phyloP scores from a whole-genome alignment of 2,329 filamentous ascomycete genomes.

The Penicillium sp. region DNA sequence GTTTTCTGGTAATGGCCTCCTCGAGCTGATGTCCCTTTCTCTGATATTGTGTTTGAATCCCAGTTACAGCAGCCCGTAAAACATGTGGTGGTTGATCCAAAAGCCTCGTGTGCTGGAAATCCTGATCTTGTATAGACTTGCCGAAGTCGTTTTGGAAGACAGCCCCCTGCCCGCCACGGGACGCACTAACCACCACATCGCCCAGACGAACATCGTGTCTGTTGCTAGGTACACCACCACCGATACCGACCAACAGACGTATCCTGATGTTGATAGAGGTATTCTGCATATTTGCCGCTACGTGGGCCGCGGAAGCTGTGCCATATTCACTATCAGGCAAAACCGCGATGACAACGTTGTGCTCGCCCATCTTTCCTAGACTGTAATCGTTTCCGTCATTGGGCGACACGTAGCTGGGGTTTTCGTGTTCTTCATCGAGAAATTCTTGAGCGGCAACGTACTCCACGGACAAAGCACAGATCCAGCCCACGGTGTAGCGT shows the following conservation, averaged over 20 bases:
- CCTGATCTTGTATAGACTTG: slow-evolving; percentile 12
- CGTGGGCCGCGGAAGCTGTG: slow-evolving; percentile 32
- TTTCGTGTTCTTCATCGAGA: slow-evolving; percentile 39
- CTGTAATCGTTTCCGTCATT: neutral
- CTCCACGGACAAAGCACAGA: slow-evolving; percentile 41
- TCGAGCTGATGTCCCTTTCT: slow-evolving; percentile 16
- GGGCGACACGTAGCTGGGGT: neutral
- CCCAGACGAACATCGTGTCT: slow-evolving; percentile 32
- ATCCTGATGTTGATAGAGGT: slow-evolving; percentile 36
- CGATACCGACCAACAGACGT: slow-evolving; percentile 50
- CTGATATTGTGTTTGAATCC: slow-evolving; percentile 8
- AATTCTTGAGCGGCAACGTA: slow-evolving; percentile 38
- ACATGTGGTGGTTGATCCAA: slow-evolving; percentile 19
- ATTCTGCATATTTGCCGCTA: slow-evolving; percentile 34
- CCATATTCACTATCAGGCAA: slow-evolving; percentile 37
- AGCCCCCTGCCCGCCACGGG: slow-evolving; percentile 19
- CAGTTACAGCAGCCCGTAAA: slow-evolving; percentile 12
- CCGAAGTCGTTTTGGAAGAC: slow-evolving; percentile 34
- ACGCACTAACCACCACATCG: slow-evolving; percentile 32
- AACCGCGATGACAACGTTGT: slow-evolving; percentile 33
- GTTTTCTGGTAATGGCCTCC: slow-evolving; percentile 1
- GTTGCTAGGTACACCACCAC: slow-evolving; percentile 29
- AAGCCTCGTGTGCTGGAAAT: slow-evolving; percentile 14
- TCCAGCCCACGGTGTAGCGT: slow-evolving; percentile 46
- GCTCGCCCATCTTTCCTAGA: neutral